Evolutionary conservation across 2,329 filamentous ascomycete genomes (phyloP).

Genomic region (Cercospora beticola): DNA sequence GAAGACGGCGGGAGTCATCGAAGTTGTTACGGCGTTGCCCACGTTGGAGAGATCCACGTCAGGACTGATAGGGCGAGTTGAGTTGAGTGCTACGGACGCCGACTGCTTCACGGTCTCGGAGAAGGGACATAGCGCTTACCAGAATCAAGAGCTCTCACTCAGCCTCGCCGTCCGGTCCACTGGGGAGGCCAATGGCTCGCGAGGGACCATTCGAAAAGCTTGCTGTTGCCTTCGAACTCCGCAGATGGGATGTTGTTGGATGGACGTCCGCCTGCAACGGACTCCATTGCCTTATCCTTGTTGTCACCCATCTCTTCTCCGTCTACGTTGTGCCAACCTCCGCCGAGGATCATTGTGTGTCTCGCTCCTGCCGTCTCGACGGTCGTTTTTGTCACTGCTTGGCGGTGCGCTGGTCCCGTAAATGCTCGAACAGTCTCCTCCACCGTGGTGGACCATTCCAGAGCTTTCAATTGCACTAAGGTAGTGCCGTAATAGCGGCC

Average conservation of each 20-base stretch:
- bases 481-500: background rate
- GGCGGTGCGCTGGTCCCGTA: background rate
- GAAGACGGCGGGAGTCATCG: too few relatives aligned
- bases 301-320: background rate
- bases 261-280: background rate
- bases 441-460: background rate
- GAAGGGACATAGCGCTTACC: background rate
- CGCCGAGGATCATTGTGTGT: background rate
- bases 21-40: background rate
- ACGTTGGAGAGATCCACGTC: background rate
- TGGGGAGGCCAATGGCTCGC: background rate
- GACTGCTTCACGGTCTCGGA: background rate
- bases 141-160: background rate
- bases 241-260: background rate
- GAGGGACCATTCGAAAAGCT: background rate
- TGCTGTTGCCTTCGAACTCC: background rate
- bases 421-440: background rate
- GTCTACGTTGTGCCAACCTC: background rate
- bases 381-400: background rate
- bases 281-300: background rate
- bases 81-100: background rate
- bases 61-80: background rate
- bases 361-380: background rate
- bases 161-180: background rate
- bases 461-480: background rate